Conservation (phyloP, 192 early-diverging fungal genomes). For the Umbelopsis sp. region DNA sequence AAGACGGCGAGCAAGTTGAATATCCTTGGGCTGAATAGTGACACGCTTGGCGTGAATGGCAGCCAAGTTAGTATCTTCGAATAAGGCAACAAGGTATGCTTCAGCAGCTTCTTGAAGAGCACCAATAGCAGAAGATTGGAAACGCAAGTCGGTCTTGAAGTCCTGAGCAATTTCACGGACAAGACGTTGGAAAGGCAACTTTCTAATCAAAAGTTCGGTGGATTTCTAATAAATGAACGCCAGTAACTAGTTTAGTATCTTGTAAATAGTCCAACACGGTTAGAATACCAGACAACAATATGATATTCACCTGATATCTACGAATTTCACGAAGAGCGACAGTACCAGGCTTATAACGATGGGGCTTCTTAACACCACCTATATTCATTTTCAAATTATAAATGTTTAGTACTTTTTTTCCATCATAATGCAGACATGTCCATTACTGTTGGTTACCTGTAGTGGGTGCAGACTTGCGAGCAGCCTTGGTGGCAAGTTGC, state of each 20-base stretch:
- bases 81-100: constrained; percentile 86
- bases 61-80: constrained; percentile 99
- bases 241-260: not conserved
- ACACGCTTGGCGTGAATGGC: constrained; percentile 99
- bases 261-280: too few relatives aligned
- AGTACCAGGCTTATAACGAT: constrained; percentile 87
- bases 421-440: not conserved
- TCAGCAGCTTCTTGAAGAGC: constrained; percentile 99
- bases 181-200: constrained; percentile 93
- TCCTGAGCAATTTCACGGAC: constrained; percentile 99
- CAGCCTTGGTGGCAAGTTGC: constrained; percentile 94
- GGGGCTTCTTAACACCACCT: constrained; percentile 91
- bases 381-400: not conserved
- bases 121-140: constrained; percentile 99
- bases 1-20: constrained; percentile 97
- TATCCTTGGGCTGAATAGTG: constrained; percentile 99
- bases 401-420: not conserved
- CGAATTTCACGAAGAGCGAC: constrained; percentile 92
- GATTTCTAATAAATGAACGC: constrained; percentile 61
- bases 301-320: constrained; percentile 65
- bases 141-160: constrained; percentile 99
- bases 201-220: constrained; percentile 92
- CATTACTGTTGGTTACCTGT: constrained; percentile 47
- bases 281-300: not conserved
- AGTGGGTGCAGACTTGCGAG: constrained; percentile 92